phyloP scores from a whole-genome alignment of 2,329 filamentous ascomycete genomes.

The Penicillium decumbens region DNA sequence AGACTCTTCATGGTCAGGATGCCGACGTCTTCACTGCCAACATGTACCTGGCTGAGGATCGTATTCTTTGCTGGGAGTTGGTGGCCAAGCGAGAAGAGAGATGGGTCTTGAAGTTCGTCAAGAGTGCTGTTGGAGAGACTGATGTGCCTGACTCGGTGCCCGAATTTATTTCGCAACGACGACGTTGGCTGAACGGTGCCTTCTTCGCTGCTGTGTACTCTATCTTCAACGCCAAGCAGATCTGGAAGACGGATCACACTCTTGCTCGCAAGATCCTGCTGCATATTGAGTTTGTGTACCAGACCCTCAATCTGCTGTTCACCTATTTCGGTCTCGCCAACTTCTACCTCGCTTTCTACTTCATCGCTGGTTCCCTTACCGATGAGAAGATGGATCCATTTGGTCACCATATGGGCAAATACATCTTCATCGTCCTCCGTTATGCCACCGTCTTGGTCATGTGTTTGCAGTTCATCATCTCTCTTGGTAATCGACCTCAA shows the following conservation, averaged over 20 bases:
- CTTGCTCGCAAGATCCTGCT: constrained; percentile 82
- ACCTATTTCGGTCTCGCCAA: constrained; percentile 98
- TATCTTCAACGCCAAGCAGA: constrained; percentile 86
- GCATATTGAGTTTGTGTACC: constrained; percentile 93
- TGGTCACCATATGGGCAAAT: constrained; percentile 74
- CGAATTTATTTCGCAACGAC: constrained; percentile 93
- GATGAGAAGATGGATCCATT: constrained; percentile 82
- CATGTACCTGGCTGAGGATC: constrained; percentile 98
- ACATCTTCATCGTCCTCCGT: constrained; percentile 80
- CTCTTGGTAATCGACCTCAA: constrained; percentile 92
- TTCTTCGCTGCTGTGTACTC: constrained; percentile 99
- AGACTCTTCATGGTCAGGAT: constrained; percentile 91
- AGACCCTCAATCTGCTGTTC: constrained; percentile 86
- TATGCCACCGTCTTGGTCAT: constrained; percentile 86
- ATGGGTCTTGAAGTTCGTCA: constrained; percentile 98
- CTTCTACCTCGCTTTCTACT: constrained; percentile 98
- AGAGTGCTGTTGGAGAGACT: constrained; percentile 92
- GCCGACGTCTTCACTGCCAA: constrained; percentile 97
- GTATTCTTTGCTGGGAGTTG: constrained; percentile 96
- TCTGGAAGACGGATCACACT: constrained; percentile 90
- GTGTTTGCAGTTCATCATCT: constrained; percentile 91
- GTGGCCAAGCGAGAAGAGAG: constrained; percentile 90
- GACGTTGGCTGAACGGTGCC: constrained; percentile 95
- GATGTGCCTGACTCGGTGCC: constrained; percentile 94
- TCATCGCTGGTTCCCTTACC: constrained; percentile 84